Percentiles rank a stretch among this genome's conserved stretches.
Conservation (phyloP, 495 filamentous ascomycete species). For the Daldinia grandis region DNA sequence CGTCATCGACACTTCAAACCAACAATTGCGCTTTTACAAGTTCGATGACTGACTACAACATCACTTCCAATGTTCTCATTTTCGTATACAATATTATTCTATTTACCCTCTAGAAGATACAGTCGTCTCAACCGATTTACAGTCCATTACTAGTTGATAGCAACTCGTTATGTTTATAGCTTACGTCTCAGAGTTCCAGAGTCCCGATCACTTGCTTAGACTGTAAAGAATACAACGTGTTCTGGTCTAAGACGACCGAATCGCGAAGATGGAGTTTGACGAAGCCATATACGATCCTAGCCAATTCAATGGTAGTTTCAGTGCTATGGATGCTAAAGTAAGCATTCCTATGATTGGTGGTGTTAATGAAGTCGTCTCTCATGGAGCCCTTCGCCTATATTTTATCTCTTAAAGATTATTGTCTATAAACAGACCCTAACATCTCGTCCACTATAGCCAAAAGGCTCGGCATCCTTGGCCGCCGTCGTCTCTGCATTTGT, state of each 20-base stretch:
- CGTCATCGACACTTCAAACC: conserved; percentile 1
- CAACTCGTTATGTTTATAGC: neutral
- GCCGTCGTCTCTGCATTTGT: conserved; percentile 42
- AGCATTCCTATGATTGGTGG: neutral
- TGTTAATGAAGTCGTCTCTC: neutral
- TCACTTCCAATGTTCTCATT: neutral
- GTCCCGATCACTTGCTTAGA: neutral
- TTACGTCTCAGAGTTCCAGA: neutral
- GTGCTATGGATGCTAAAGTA: neutral
- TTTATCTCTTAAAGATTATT: neutral
- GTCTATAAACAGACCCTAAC: conserved; percentile 14
- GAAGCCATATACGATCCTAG: neutral
- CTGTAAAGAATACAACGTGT: neutral
- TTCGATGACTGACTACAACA: neutral
- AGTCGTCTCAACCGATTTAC: neutral
- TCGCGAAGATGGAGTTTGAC: neutral
- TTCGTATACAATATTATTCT: neutral
- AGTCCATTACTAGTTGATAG: neutral
- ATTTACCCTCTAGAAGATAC: neutral
- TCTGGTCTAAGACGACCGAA: neutral
- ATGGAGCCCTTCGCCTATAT: neutral
- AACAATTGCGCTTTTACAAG: neutral
- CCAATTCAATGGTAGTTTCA: neutral
- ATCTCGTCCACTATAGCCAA: conserved; percentile 27
- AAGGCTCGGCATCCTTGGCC: conserved; percentile 43